phyloP scores from a whole-genome alignment of 2,329 filamentous ascomycete genomes.

The Sporothrix pallida region DNA sequence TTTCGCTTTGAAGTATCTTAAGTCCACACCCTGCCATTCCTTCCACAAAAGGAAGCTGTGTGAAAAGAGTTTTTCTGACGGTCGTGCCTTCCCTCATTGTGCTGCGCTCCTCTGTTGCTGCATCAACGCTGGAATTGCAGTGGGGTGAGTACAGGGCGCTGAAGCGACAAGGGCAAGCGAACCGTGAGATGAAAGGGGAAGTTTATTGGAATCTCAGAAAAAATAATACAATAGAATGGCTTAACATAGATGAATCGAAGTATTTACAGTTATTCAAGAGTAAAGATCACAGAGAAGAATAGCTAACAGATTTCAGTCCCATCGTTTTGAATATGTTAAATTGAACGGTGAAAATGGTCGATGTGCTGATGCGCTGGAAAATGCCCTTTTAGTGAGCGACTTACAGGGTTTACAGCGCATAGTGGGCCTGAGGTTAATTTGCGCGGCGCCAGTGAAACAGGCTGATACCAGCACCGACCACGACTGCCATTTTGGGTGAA shows the following conservation, averaged over 20 bases:
- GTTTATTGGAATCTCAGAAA: neutral
- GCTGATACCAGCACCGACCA: slow-evolving; percentile 19
- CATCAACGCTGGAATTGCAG: slow-evolving; percentile 35
- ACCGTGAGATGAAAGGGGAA: neutral
- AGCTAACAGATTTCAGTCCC: no score
- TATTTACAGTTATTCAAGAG: no score
- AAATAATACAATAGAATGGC: neutral
- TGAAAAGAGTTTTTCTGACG: no score
- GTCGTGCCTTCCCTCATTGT: neutral
- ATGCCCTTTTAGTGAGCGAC: neutral
- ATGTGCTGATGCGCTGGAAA: neutral
- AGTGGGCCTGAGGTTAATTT: neutral
- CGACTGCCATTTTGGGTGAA: neutral
- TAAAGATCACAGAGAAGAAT: no score
- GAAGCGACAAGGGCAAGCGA: neutral
- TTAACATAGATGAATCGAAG: no score
- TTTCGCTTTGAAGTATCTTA: neutral
- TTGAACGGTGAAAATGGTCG: neutral
- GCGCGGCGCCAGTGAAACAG: slow-evolving; percentile 3
- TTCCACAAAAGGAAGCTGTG: slow-evolving; percentile 17
- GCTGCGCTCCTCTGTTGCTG: slow-evolving; percentile 33
- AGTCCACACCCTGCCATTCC: no score
- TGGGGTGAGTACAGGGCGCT: slow-evolving; percentile 25
- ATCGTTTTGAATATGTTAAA: no score
- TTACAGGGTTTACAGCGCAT: slow-evolving; percentile 25